Conservation (phyloP, 306 rosid species). For the Gleditsia sinensis region DNA sequence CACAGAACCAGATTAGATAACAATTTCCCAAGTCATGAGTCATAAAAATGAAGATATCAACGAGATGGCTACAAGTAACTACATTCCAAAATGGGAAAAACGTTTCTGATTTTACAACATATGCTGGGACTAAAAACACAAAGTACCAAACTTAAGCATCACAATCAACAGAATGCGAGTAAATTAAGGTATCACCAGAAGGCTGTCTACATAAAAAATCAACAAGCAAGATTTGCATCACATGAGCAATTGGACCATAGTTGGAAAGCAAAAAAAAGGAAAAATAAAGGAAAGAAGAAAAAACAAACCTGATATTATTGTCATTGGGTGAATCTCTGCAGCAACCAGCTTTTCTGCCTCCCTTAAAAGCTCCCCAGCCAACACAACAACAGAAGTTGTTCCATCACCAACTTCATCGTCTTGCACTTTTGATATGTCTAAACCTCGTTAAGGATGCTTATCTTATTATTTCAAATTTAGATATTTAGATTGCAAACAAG, state of each 20-base stretch:
- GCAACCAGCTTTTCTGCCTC: conserved; percentile 97
- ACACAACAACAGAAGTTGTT: conserved; percentile 97
- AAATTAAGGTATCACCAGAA: not conserved
- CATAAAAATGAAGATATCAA: too few relatives aligned
- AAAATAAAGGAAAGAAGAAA: too few relatives aligned
- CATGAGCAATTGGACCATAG: not conserved
- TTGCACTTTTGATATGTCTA: conserved; percentile 98
- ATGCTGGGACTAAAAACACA: too few relatives aligned
- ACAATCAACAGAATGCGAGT: too few relatives aligned
- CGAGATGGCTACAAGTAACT: too few relatives aligned
- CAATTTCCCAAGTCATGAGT: too few relatives aligned
- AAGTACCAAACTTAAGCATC: too few relatives aligned
- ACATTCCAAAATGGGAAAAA: too few relatives aligned
- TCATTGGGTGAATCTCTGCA: conserved; percentile 94
- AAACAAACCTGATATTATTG: conserved; percentile 95
- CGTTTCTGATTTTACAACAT: too few relatives aligned
- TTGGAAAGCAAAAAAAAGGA: conserved; percentile 20
- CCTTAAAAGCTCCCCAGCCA: conserved; percentile 95
- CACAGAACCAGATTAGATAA: too few relatives aligned
- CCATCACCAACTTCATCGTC: conserved; percentile 99
- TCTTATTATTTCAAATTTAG: not conserved
- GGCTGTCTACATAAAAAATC: not conserved
- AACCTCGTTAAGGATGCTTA: conserved; percentile 53
- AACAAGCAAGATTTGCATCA: not conserved
- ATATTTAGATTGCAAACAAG: conserved; percentile 9